Conservation (phyloP, 768 basidiomycete genomes). For the Rhodocollybia butyracea region DNA sequence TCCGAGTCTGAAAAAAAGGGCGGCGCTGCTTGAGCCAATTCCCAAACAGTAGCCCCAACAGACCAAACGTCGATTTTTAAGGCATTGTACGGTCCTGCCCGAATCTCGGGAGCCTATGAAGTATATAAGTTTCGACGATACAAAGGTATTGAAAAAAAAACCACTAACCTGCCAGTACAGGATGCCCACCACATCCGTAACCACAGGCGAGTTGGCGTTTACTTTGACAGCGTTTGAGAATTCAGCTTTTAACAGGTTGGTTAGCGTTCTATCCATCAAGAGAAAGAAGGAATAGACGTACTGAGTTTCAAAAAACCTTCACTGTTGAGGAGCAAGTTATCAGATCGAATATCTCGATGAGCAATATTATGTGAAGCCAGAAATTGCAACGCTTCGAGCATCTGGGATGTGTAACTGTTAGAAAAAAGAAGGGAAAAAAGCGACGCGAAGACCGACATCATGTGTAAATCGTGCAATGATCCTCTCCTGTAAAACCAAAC, state of each 20-base stretch:
- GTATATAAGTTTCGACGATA: not conserved
- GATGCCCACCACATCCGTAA: slow-evolving; percentile 64
- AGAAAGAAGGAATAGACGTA: slow-evolving; percentile 29
- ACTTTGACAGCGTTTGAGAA: slow-evolving; percentile 76
- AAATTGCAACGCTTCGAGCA: slow-evolving; percentile 62
- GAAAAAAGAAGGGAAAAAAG: slow-evolving; percentile 4
- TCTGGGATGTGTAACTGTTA: slow-evolving; percentile 32
- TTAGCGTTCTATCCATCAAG: not conserved
- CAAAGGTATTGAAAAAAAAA: not conserved
- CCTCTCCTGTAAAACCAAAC: slow-evolving; percentile 63
- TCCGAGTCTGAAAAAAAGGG: slow-evolving; percentile 61
- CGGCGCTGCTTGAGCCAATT: slow-evolving; percentile 71
- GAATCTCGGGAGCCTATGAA: slow-evolving; percentile 65
- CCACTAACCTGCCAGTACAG: slow-evolving; percentile 71
- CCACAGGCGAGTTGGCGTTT: slow-evolving; percentile 43
- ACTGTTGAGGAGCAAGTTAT: slow-evolving; percentile 72
- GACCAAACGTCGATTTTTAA: slow-evolving; percentile 81
- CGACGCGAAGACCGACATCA: slow-evolving; percentile 54
- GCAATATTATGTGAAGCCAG: slow-evolving; percentile 65
- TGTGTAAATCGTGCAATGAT: slow-evolving; percentile 70
- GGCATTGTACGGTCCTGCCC: slow-evolving; percentile 65
- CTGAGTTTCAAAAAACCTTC: slow-evolving; percentile 73
- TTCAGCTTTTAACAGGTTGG: slow-evolving; percentile 49
- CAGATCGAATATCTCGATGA: slow-evolving; percentile 82
- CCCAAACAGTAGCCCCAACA: slow-evolving; percentile 81